phyloP scores from a whole-genome alignment of 495 filamentous ascomycete genomes.

The Daldinia bambusicola region DNA sequence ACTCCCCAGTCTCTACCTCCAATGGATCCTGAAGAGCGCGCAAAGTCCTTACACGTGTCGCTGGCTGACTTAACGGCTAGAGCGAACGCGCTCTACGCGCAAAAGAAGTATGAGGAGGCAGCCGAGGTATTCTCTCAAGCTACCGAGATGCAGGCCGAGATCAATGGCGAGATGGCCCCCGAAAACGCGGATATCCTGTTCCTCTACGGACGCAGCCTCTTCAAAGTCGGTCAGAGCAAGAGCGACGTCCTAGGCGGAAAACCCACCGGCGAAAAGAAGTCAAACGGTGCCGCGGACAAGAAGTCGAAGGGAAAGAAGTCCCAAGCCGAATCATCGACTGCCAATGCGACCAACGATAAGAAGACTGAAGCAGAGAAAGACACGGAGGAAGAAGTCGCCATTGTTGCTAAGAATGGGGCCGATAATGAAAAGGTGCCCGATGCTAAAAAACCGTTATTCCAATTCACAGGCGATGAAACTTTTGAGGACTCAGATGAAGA shows the following conservation, averaged over 20 bases:
- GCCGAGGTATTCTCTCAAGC: constrained; percentile 89
- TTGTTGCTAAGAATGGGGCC: constrained; percentile 53
- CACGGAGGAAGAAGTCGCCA: constrained; percentile 57
- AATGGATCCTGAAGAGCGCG: constrained; percentile 56
- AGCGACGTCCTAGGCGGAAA: constrained; percentile 92
- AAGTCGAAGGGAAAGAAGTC: constrained; percentile 53
- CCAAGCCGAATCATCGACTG: constrained; percentile 33
- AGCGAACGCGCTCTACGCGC: constrained; percentile 71
- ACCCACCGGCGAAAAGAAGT: constrained; percentile 69
- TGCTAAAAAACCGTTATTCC: constrained; percentile 77
- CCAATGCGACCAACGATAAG: constrained; percentile 44
- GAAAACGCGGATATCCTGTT: constrained; percentile 94
- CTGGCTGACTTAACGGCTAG: constrained; percentile 67
- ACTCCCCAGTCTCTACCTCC: constrained; percentile 47
- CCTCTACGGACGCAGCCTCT: constrained; percentile 89
- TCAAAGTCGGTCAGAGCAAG: constrained; percentile 91
- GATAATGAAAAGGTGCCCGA: constrained; percentile 50
- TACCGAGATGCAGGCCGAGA: constrained; percentile 85
- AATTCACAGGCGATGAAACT: constrained; percentile 94
- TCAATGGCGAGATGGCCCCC: constrained; percentile 90
- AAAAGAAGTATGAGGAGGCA: constrained; percentile 85
- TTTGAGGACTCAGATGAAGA: constrained; percentile 83
- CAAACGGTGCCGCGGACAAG: constrained; percentile 52
- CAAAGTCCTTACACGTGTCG: constrained; percentile 61
- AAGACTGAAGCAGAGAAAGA: constrained; percentile 63